Conservation (phyloP, 139 green algal species). For the Eudorina sp. region DNA sequence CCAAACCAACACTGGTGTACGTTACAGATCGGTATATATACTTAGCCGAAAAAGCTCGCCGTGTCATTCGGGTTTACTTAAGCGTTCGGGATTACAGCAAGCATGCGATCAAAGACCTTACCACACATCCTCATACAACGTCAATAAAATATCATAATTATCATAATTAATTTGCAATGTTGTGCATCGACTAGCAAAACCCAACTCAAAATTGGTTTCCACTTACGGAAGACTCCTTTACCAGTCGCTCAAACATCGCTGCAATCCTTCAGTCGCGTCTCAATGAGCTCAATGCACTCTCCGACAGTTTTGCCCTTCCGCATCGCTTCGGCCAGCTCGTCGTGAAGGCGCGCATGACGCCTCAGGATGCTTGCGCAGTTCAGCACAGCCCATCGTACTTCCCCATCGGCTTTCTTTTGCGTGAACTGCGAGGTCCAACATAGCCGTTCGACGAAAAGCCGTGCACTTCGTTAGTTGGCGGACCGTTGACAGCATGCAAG, state of each 20-base stretch:
- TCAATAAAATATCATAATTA: background rate
- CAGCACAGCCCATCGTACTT: constrained; percentile 95
- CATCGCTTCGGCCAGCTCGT: constrained; percentile 85
- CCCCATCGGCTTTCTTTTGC: constrained; percentile 92
- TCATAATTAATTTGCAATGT: background rate
- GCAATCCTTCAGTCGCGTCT: constrained; percentile 66
- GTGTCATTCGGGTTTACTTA: background rate
- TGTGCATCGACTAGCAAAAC: background rate
- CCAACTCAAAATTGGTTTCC: background rate
- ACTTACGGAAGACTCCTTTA: too few species aligned
- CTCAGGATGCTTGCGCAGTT: constrained; percentile 89
- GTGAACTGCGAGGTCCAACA: constrained; percentile 73
- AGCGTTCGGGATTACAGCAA: background rate
- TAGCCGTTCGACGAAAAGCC: background rate
- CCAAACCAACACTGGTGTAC: background rate
- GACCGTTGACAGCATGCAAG: too few species aligned
- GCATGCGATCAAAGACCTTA: too few species aligned
- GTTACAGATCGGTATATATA: background rate
- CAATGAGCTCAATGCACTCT: constrained; percentile 88
- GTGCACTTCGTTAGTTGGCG: background rate
- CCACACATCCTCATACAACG: background rate
- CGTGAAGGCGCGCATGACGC: constrained; percentile 77
- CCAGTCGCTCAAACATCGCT: constrained; percentile 57
- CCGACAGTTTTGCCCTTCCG: constrained; percentile 68
- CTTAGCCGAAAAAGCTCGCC: background rate